phyloP scores from a whole-genome alignment of 495 filamentous ascomycete genomes.

The Aspergillus kassunensis region DNA sequence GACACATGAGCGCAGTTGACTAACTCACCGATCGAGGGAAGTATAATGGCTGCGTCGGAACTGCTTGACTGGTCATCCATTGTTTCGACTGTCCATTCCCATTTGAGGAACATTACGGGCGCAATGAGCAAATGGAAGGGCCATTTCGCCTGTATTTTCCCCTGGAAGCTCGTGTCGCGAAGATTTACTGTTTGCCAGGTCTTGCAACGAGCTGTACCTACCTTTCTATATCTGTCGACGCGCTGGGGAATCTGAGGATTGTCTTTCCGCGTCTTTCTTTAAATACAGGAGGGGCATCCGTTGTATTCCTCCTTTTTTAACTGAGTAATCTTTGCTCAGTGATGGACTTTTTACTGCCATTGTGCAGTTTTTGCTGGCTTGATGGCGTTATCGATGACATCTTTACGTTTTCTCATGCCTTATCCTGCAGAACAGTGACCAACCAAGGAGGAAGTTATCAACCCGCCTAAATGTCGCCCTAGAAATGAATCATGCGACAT shows the following conservation, averaged over 20 bases:
- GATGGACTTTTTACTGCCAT: background rate
- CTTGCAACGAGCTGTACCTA: too few species aligned
- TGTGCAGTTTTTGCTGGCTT: background rate
- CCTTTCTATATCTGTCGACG: background rate
- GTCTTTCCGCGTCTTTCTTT: background rate
- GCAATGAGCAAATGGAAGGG: background rate
- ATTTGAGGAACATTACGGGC: background rate
- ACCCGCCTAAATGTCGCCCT: too few species aligned
- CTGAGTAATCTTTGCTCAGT: too few species aligned
- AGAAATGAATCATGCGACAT: too few species aligned
- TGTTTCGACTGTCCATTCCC: background rate
- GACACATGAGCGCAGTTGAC: background rate
- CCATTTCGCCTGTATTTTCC: background rate
- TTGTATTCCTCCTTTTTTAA: background rate
- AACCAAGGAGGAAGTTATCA: too few species aligned
- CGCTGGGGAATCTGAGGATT: background rate
- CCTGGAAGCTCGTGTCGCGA: background rate
- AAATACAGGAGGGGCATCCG: background rate
- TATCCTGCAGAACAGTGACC: too few species aligned
- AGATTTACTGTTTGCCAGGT: background rate
- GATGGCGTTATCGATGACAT: background rate
- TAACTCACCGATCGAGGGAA: background rate
- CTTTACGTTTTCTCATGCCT: background rate
- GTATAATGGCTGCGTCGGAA: background rate
- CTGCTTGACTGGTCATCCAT: background rate